Evolutionary conservation across 768 basidiomycete genomes (phyloP).

Genomic region (Kwoniella shandongensis): DNA sequence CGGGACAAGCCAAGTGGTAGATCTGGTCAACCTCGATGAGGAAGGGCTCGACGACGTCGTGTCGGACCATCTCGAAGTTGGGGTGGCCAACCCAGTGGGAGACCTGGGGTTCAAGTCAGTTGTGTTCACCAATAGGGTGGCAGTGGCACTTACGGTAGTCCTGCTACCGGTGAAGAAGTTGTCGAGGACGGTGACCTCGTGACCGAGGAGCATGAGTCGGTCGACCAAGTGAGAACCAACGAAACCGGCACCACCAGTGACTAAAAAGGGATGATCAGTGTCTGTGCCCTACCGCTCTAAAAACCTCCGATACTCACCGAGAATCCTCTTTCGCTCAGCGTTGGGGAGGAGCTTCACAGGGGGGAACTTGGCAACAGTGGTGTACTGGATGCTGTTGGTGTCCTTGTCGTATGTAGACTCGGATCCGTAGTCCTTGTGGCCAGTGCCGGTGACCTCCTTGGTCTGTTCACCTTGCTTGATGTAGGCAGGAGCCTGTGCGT

Average conservation of each 20-base stretch:
- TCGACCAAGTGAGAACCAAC: slow-evolving; percentile 97
- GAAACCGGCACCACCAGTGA: slow-evolving; percentile 98
- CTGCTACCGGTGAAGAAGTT: slow-evolving; percentile 99
- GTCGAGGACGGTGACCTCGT: slow-evolving; percentile 94
- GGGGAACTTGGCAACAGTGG: slow-evolving; percentile 85
- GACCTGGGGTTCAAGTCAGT: slow-evolving; percentile 18
- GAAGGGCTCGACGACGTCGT: slow-evolving; percentile 95
- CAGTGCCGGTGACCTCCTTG: slow-evolving; percentile 25
- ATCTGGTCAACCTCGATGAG: slow-evolving; percentile 99
- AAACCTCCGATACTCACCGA: too few relatives aligned
- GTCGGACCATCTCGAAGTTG: slow-evolving; percentile 96
- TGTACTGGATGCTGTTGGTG: slow-evolving; percentile 81
- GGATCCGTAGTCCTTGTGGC: slow-evolving; percentile 63
- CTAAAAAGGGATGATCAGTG: slow-evolving; percentile 42
- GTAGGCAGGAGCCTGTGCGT: slow-evolving; percentile 41
- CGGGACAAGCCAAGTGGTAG: slow-evolving; percentile 97
- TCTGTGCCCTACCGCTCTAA: too few relatives aligned
- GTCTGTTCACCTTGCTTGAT: slow-evolving; percentile 40
- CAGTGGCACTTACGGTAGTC: slow-evolving; percentile 87
- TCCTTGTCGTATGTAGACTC: slow-evolving; percentile 83
- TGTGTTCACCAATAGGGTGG: too few relatives aligned
- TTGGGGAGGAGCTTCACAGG: slow-evolving; percentile 85
- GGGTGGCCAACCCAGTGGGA: slow-evolving; percentile 72
- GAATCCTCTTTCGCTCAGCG: slow-evolving; percentile 75
- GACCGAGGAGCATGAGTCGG: slow-evolving; percentile 94